These are phyloP conservation scores for Fusarium poae DNA, from an alignment of 2,329 filamentous ascomycete species.

Conservation along the genomic window DNA sequence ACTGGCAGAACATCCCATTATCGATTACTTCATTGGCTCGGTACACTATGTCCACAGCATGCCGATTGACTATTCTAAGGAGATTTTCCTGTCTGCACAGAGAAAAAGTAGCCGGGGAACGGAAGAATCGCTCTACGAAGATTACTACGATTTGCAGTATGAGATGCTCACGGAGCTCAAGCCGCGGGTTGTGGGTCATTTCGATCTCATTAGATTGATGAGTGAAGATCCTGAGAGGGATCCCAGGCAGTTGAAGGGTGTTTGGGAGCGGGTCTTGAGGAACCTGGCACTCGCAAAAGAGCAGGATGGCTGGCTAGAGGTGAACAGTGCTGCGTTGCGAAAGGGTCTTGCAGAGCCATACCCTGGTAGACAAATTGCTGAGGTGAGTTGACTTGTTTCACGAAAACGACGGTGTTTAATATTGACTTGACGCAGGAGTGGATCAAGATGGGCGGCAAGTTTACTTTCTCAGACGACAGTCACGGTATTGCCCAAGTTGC, in stretches of 20 bases:
- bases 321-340: slow-evolving; percentile 87
- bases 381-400: slow-evolving; percentile 63
- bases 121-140: slow-evolving; percentile 80
- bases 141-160: slow-evolving; percentile 90
- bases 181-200: slow-evolving; percentile 89
- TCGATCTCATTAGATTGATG: slow-evolving; percentile 89
- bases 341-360: slow-evolving; percentile 95
- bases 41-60: slow-evolving; percentile 89
- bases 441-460: slow-evolving; percentile 78
- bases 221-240: slow-evolving; percentile 76
- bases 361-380: slow-evolving; percentile 81
- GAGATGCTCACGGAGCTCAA: slow-evolving; percentile 80
- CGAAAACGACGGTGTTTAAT: neutral
- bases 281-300: slow-evolving; percentile 78
- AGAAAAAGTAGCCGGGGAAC: slow-evolving; percentile 56
- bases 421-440: slow-evolving; percentile 68
- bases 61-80: slow-evolving; percentile 87
- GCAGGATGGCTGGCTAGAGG: slow-evolving; percentile 87
- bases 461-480: slow-evolving; percentile 95
- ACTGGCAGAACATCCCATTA: slow-evolving; percentile 68
- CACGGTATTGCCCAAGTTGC: slow-evolving; percentile 89
- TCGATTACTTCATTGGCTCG: slow-evolving; percentile 94
- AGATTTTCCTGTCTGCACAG: slow-evolving; percentile 70
- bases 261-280: slow-evolving; percentile 80
- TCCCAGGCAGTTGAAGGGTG: slow-evolving; percentile 67